A percentile compares a stretch with the other conserved stretches of the same genome.
Evolutionary conservation across 345 rosid genomes (phyloP).

Genomic region (Punica granatum): DNA sequence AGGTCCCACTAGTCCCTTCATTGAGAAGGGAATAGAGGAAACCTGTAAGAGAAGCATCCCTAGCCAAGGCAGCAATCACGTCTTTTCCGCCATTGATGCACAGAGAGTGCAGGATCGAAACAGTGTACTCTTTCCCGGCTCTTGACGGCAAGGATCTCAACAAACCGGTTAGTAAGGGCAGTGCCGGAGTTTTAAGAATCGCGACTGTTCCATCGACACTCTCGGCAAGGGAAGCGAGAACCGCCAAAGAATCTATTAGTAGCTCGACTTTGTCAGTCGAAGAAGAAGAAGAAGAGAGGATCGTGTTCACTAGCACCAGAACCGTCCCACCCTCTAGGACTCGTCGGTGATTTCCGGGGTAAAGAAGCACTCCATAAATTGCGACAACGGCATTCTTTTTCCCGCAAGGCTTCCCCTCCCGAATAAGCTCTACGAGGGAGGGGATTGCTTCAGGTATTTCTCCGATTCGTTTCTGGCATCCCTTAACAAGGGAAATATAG

Average conservation of each 20-base stretch:
- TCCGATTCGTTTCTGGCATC: conserved; percentile 44
- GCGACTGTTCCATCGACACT: conserved; percentile 35
- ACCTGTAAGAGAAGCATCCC: conserved; percentile 29
- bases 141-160: conserved; percentile 28
- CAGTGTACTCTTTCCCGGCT: conserved; percentile 51
- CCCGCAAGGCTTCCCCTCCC: conserved; percentile 42
- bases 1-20: conserved; percentile 24
- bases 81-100: conserved; percentile 45
- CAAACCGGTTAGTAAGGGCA: conserved; percentile 27
- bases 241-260: conserved; percentile 49
- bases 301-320: conserved; percentile 32
- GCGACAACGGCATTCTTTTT: conserved; percentile 63
- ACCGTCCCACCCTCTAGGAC: conserved; percentile 49
- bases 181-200: conserved; percentile 37
- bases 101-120: conserved; percentile 37
- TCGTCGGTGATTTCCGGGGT: conserved; percentile 37
- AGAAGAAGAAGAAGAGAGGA: conserved; percentile 21
- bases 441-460: conserved; percentile 52
- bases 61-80: conserved; percentile 29
- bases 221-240: conserved; percentile 49
- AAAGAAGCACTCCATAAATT: conserved; percentile 42
- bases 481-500: conserved; percentile 58
- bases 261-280: conserved; percentile 32
- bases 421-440: conserved; percentile 42
- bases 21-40: conserved; percentile 33